phyloP scores from a whole-genome alignment of 1,139 yeast genomes.

The Hemisphaericaspora xylofermentans region DNA sequence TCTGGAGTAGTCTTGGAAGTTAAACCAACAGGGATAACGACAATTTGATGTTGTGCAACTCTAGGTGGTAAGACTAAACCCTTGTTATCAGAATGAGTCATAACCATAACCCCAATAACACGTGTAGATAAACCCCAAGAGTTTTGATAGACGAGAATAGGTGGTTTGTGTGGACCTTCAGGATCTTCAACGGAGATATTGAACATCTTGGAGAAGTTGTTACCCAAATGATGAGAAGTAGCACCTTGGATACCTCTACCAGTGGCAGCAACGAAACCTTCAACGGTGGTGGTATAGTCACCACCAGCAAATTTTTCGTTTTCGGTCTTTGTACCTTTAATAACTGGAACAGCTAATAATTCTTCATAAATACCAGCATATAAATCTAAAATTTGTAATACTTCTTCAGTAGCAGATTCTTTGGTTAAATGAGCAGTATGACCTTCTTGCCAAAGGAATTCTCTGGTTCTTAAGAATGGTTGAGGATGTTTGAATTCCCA shows the following conservation, averaged over 20 bases:
- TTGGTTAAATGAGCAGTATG: constrained; percentile 92
- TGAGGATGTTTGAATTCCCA: constrained; percentile 99
- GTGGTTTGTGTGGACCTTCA: constrained; percentile 81
- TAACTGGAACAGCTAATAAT: constrained; percentile 93
- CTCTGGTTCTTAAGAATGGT: constrained; percentile 98
- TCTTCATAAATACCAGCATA: constrained; percentile 86
- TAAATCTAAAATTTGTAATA: constrained; percentile 78
- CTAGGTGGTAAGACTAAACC: constrained; percentile 98
- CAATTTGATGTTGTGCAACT: constrained; percentile 89
- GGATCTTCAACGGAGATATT: constrained; percentile 95
- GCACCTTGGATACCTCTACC: constrained; percentile 99
- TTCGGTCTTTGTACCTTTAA: constrained; percentile 93
- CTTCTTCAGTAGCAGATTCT: constrained; percentile 82
- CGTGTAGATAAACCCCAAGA: constrained; percentile 99
- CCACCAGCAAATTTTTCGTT: constrained; percentile 99
- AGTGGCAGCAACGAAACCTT: constrained; percentile 96
- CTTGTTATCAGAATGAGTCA: constrained; percentile 98
- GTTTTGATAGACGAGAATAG: constrained; percentile 89
- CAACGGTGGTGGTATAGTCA: constrained; percentile 89
- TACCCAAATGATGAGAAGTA: constrained; percentile 96
- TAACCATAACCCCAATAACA: constrained; percentile 98
- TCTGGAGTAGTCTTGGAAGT: constrained; percentile 83
- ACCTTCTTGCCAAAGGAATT: constrained; percentile 99
- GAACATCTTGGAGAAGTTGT: constrained; percentile 98
- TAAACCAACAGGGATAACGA: constrained; percentile 91